A percentile compares a stretch with the other conserved stretches of the same genome.
Conservation (phyloP, 768 basidiomycete species). For the Suillus bovinus region DNA sequence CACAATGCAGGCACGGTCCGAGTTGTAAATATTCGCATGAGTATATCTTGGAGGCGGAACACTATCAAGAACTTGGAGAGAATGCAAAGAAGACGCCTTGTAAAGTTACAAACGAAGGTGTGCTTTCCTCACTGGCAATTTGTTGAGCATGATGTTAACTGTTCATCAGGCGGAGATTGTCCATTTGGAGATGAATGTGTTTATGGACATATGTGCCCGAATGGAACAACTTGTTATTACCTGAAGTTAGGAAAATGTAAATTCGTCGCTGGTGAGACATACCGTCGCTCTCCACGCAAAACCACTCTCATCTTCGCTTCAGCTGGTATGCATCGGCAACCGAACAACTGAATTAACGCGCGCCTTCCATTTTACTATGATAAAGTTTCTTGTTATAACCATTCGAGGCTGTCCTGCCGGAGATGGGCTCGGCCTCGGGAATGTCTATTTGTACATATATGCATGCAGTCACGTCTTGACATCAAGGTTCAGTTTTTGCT, state of each 20-base stretch:
- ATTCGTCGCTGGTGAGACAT: conserved; percentile 55
- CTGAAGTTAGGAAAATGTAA: conserved; percentile 60
- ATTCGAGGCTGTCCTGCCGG: conserved; percentile 6
- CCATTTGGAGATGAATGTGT: conserved; percentile 61
- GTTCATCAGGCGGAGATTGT: conserved; percentile 50
- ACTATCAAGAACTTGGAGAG: conserved; percentile 51
- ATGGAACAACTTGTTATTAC: conserved; percentile 51
- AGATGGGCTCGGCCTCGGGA: conserved; percentile 8
- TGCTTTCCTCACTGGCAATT: conserved; percentile 13
- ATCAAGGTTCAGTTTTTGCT: conserved; percentile 21
- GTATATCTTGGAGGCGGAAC: conserved; percentile 54
- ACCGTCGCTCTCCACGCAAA: conserved; percentile 12
- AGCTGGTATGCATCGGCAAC: conserved; percentile 44
- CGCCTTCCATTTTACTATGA: conserved; percentile 9
- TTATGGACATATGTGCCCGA: conserved; percentile 39
- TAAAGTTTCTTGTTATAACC: conserved; percentile 3
- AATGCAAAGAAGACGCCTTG: conserved; percentile 67
- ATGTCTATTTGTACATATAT: conserved; percentile 37
- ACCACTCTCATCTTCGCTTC: conserved; percentile 12
- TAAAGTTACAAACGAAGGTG: conserved; percentile 58
- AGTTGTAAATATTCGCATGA: conserved; percentile 65
- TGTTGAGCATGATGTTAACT: conserved; percentile 9
- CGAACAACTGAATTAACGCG: conserved; percentile 20
- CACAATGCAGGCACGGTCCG: conserved; percentile 57
- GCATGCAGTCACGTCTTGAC: conserved; percentile 14